A percentile compares a stretch with the other conserved stretches of the same genome.
phyloP scores from a whole-genome alignment of 2,329 filamentous ascomycete genomes.

The Purpureocillium takamizusanense region DNA sequence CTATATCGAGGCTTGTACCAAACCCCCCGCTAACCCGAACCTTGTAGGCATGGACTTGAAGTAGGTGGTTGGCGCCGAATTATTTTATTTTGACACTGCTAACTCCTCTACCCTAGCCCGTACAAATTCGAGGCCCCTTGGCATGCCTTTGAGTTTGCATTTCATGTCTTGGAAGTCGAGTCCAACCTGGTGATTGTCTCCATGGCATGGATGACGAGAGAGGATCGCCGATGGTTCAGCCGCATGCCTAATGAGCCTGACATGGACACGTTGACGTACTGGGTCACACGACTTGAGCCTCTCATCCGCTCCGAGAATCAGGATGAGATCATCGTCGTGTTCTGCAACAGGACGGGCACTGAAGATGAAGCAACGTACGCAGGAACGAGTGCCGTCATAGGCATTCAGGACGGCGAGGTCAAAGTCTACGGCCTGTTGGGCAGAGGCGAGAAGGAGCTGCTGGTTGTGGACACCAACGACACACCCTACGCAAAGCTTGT shows the following conservation, averaged over 20 bases:
- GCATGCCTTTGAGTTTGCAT: conserved; percentile 34
- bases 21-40: background rate
- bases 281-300: conserved; percentile 63
- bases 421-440: conserved; percentile 62
- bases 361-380: conserved; percentile 62
- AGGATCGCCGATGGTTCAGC: conserved; percentile 35
- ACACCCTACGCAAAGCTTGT: conserved; percentile 37
- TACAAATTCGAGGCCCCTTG: conserved; percentile 30
- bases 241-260: conserved; percentile 51
- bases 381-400: conserved; percentile 64
- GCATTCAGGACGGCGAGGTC: conserved; percentile 55
- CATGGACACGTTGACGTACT: conserved; percentile 65
- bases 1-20: background rate
- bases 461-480: conserved; percentile 55
- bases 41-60: conserved; percentile 47
- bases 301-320: conserved; percentile 40
- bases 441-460: conserved; percentile 57
- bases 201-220: conserved; percentile 70
- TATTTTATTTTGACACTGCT: too few relatives aligned
- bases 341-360: conserved; percentile 61
- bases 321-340: conserved; percentile 57
- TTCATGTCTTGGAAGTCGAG: conserved; percentile 44
- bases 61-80: conserved; percentile 28
- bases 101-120: conserved; percentile 13
- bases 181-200: conserved; percentile 59